Conservation (phyloP, 1,139 yeast genomes). For the Saccharomyces hybrid region DNA sequence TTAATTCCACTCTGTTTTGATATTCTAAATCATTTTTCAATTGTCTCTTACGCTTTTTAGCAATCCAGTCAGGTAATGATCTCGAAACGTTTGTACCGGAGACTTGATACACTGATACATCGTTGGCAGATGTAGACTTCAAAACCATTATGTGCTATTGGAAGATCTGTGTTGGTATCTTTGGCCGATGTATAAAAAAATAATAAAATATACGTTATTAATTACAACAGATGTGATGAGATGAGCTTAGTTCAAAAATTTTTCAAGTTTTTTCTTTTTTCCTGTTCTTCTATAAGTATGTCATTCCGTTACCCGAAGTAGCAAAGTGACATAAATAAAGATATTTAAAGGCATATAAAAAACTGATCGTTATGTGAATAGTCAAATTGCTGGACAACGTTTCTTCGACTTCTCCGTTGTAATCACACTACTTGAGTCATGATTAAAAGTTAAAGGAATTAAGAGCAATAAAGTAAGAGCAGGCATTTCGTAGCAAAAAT, state of each 20-base stretch:
- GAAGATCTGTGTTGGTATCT: background rate
- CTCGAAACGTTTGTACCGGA: slow-evolving; percentile 92
- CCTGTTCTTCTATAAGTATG: background rate
- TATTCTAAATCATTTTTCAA: slow-evolving; percentile 80
- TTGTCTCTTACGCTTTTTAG: slow-evolving; percentile 79
- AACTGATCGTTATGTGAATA: background rate
- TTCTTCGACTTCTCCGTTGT: no score
- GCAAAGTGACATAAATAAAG: background rate
- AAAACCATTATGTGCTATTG: slow-evolving; percentile 48
- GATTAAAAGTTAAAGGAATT: no score
- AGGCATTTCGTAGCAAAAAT: no score
- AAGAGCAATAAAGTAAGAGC: no score
- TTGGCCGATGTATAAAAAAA: background rate
- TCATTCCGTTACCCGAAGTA: slow-evolving; percentile 6
- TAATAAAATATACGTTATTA: background rate
- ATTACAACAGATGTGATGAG: slow-evolving; percentile 20
- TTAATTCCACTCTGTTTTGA: slow-evolving; percentile 79
- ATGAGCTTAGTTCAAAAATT: slow-evolving; percentile 15
- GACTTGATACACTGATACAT: slow-evolving; percentile 89
- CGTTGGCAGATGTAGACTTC: slow-evolving; percentile 73
- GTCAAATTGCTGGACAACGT: background rate
- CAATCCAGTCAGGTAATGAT: slow-evolving; percentile 94
- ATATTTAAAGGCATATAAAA: no score
- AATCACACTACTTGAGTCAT: no score
- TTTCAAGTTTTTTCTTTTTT: slow-evolving; percentile 4